Base-by-base conservation (phyloP, 78 protist species). In the Speleostelium caveatum region DNA sequence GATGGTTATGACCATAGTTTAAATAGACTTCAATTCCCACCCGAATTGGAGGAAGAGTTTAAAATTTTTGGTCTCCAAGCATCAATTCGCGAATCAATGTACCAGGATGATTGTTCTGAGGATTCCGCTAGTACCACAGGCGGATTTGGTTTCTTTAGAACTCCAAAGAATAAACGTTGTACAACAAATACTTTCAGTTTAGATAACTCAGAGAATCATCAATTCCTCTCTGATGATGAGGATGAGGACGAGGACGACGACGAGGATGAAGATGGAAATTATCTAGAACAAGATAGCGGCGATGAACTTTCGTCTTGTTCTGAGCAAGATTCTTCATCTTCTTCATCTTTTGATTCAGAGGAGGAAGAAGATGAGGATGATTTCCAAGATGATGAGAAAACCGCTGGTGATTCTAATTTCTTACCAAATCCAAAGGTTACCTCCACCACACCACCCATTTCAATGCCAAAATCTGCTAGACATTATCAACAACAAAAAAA, bases 371-470 rank as follows among this genome's bases (percentile, higher is more conserved):
- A 41, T 3, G 78, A 72, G 21, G 28, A 72, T 33, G 51, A 56
- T 58, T 51, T 26, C 24, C 14, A 22, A 38, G 19, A 32, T n/a
- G 68, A 74, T 19, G 63, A 58, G 63, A 5, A 16, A n/a, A 14
- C 7, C 7, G 63, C 7, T 6, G 61, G 38, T 53, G 49, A 58
- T 28, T 32, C n/a, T n/a, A 32, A 74, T 58, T 39, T 58, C 14
- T 53, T 74, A 38, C 66, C 66, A 32, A 74, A 45, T 30, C 73
- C 63, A 53, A 42, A 19, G 7, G 38, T 73, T 56, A 42, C 75
- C 30, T 69, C 79, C 26, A 67, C 91, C 3, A 83, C 91, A 19
- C 91, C 91, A 69, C 77, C 80, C 6, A 83, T 69, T 14, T 24
- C 91, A 1, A 83, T 69, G 79, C 91, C 77, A 69, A 22, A 67